Percentiles rank a stretch among this genome's conserved stretches.
Evolutionary conservation across 2,329 filamentous ascomycete species (phyloP).

Genomic region (Colletotrichum destructivum): DNA sequence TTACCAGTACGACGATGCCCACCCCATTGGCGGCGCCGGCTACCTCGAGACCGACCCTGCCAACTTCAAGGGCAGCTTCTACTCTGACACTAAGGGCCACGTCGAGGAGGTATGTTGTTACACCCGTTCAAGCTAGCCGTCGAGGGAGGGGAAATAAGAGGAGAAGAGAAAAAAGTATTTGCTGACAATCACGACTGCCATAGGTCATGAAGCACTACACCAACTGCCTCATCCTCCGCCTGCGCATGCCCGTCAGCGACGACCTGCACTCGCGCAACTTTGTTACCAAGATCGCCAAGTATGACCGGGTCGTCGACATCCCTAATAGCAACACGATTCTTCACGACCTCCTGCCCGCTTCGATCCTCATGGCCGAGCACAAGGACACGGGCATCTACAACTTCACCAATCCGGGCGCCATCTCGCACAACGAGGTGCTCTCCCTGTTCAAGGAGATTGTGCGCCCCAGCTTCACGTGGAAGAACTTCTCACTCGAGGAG

Average conservation of each 20-base stretch:
- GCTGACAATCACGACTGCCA: slow-evolving; percentile 8
- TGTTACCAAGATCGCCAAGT: slow-evolving; percentile 78
- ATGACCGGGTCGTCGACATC: slow-evolving; percentile 76
- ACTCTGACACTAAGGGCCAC: slow-evolving; percentile 76
- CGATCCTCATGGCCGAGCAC: slow-evolving; percentile 73
- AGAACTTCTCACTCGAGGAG: slow-evolving; percentile 77
- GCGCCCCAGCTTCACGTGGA: slow-evolving; percentile 72
- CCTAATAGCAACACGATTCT: slow-evolving; percentile 79
- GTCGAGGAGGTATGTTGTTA: slow-evolving; percentile 70
- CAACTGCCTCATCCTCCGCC: slow-evolving; percentile 74
- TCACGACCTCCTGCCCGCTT: slow-evolving; percentile 74
- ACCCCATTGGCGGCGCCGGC: slow-evolving; percentile 72
- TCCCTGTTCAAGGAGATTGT: slow-evolving; percentile 75
- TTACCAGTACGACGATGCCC: slow-evolving; percentile 74
- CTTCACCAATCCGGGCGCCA: slow-evolving; percentile 79
- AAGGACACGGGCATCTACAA: slow-evolving; percentile 76
- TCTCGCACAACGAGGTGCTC: slow-evolving; percentile 80
- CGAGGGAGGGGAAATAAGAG: no score
- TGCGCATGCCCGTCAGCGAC: slow-evolving; percentile 79
- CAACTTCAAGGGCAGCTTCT: slow-evolving; percentile 79
- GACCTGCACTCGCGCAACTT: slow-evolving; percentile 78
- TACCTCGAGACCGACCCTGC: slow-evolving; percentile 74
- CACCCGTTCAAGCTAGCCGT: background rate
- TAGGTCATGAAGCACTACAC: slow-evolving; percentile 74
- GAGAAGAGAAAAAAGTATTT: background rate